These are phyloP conservation scores for Pharus latifolius DNA, from an alignment of 176 grass and related monocot species.

Conservation along the genomic window DNA sequence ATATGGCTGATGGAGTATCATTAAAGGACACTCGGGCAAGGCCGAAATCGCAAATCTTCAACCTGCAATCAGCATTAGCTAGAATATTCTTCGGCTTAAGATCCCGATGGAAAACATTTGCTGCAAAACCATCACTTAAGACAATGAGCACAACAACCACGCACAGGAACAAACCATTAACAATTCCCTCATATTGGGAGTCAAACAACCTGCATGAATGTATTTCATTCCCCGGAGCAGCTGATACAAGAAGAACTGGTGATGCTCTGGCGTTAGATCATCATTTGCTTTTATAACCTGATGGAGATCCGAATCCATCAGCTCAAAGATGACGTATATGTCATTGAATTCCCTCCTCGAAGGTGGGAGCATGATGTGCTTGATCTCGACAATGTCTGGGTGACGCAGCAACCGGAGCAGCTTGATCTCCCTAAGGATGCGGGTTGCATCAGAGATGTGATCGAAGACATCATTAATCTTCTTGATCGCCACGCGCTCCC, in stretches of 20 bases:
- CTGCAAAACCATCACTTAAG: conserved; percentile 26
- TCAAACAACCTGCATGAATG: conserved; percentile 73
- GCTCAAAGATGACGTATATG: conserved; percentile 82
- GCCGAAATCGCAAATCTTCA: conserved; percentile 89
- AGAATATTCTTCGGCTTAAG: conserved; percentile 97
- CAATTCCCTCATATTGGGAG: background rate
- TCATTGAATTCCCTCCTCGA: conserved; percentile 81
- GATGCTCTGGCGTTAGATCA: conserved; percentile 79
- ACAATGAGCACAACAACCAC: background rate
- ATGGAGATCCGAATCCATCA: conserved; percentile 86
- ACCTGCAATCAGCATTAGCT: conserved; percentile 83
- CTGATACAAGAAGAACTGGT: conserved; percentile 92
- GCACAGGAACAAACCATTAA: background rate
- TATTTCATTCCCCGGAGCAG: conserved; percentile 83
- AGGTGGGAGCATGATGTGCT: conserved; percentile 88
- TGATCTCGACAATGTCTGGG: conserved; percentile 80
- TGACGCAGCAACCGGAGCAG: conserved; percentile 66
- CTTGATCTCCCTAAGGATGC: conserved; percentile 89
- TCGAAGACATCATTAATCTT: conserved; percentile 91
- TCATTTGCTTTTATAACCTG: conserved; percentile 86
- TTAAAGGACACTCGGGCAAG: conserved; percentile 86
- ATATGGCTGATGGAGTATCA: conserved; percentile 87
- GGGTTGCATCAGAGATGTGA: conserved; percentile 79
- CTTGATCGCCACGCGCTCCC: conserved; percentile 80
- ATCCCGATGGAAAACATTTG: conserved; percentile 86